These are phyloP conservation scores for Fraxinus sp. DNA, from an alignment of 305 asterid genomes.

Conservation along the genomic window DNA sequence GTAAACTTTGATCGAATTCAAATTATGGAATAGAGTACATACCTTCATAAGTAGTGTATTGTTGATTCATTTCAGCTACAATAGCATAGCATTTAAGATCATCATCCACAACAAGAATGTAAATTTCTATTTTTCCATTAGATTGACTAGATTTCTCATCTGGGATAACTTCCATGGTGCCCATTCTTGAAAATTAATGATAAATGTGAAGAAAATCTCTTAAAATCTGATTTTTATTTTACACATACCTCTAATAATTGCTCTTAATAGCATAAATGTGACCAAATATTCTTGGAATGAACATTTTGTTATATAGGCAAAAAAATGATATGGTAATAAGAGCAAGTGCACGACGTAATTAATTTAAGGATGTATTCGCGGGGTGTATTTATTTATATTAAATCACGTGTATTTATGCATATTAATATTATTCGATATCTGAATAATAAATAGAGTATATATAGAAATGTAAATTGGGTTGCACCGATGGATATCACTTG, in stretches of 20 bases:
- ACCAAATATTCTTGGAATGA: not conserved
- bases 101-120: constrained; percentile 45
- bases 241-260: not conserved
- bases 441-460: not conserved
- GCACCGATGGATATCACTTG: not conserved
- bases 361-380: not conserved
- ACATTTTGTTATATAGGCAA: not conserved
- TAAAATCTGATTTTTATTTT: not conserved
- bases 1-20: not conserved
- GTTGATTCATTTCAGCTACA: constrained; percentile 45
- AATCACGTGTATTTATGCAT: not conserved
- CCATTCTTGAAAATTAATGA: constrained; percentile 24
- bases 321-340: not conserved
- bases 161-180: constrained; percentile 25
- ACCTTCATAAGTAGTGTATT: constrained; percentile 53
- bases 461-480: not conserved
- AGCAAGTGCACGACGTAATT: not conserved
- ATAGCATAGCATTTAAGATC: constrained; percentile 41
- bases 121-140: constrained; percentile 39
- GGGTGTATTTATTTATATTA: no score
- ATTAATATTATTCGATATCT: not conserved
- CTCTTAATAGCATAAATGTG: not conserved
- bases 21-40: not conserved
- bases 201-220: constrained; percentile 9
- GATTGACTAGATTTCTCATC: constrained; percentile 22